A percentile compares a stretch with the other conserved stretches of the same genome.
These are phyloP conservation scores for Alectoria sarmentosa DNA, from an alignment of 495 filamentous ascomycete species.

Conservation along the genomic window DNA sequence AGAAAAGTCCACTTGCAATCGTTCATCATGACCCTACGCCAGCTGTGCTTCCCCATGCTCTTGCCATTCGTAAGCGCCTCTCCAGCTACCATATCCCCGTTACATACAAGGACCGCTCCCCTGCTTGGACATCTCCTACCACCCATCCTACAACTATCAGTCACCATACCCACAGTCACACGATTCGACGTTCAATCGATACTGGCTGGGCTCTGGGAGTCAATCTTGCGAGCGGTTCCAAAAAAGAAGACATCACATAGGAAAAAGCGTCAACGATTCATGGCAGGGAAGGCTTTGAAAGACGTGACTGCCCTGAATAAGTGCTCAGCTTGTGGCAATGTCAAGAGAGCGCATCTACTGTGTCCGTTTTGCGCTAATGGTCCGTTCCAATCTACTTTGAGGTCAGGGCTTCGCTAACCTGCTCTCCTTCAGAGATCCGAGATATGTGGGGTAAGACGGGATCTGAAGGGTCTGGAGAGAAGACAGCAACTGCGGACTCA, in stretches of 20 bases:
- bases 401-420: neutral
- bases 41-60: neutral
- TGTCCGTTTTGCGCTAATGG: conserved; percentile 78
- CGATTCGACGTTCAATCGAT: conserved; percentile 43
- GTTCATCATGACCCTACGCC: conserved; percentile 11
- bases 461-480: neutral
- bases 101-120: neutral
- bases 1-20: neutral
- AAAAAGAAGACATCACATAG: conserved; percentile 99
- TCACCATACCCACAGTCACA: conserved; percentile 10
- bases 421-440: conserved; percentile 30
- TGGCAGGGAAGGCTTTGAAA: conserved; percentile 90
- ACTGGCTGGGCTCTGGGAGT: conserved; percentile 80
- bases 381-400: conserved; percentile 29
- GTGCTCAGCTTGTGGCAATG: conserved; percentile 78
- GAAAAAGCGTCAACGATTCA: conserved; percentile 86
- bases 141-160: neutral
- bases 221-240: conserved; percentile 82
- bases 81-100: neutral
- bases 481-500: neutral
- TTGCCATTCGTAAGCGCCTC: neutral
- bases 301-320: conserved; percentile 79
- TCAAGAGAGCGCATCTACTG: conserved; percentile 80
- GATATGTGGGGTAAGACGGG: conserved; percentile 31
- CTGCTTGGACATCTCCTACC: conserved; percentile 8